phyloP scores from a whole-genome alignment of 2,329 filamentous ascomycete genomes.

The Aspergillus sp. region DNA sequence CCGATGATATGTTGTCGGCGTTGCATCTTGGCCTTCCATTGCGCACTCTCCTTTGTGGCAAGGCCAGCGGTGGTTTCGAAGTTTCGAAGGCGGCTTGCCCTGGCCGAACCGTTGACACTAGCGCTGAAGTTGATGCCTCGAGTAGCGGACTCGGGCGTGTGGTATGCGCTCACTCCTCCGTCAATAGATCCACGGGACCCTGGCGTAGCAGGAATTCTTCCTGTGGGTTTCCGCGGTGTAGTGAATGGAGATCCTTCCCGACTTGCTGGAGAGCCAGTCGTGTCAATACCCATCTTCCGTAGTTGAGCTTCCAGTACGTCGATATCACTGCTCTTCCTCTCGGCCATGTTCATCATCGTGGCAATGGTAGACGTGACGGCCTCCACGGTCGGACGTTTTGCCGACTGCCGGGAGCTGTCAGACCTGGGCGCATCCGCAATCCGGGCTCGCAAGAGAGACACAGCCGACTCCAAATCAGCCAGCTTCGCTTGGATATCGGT shows the following conservation, averaged over 20 bases:
- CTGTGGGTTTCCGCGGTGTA: slow-evolving; percentile 34
- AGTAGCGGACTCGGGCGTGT: slow-evolving; percentile 41
- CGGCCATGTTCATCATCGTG: slow-evolving; percentile 90
- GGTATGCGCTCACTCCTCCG: slow-evolving; percentile 33
- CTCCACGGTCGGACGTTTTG: slow-evolving; percentile 76
- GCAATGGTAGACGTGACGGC: slow-evolving; percentile 86
- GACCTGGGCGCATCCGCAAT: slow-evolving; percentile 60
- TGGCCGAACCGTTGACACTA: slow-evolving; percentile 35
- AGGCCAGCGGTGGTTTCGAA: slow-evolving; percentile 27
- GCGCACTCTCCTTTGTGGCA: slow-evolving; percentile 26
- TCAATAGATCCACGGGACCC: slow-evolving; percentile 38
- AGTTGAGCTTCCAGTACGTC: slow-evolving; percentile 87
- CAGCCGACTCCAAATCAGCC: slow-evolving; percentile 73
- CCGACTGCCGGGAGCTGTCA: slow-evolving; percentile 39
- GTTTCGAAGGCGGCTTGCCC: slow-evolving; percentile 31
- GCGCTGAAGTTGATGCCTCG: slow-evolving; percentile 32
- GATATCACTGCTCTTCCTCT: slow-evolving; percentile 87
- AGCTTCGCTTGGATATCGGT: slow-evolving; percentile 72
- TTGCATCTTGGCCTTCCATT: slow-evolving; percentile 36
- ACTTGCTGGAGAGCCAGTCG: slow-evolving; percentile 21
- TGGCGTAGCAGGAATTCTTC: slow-evolving; percentile 35
- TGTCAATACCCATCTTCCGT: slow-evolving; percentile 63
- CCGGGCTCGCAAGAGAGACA: slow-evolving; percentile 76
- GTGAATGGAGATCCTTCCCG: slow-evolving; percentile 40
- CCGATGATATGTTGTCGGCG: slow-evolving; percentile 36